Conservation (phyloP, 1,139 yeast genomes). For the Hemisphaericaspora subhashii region DNA sequence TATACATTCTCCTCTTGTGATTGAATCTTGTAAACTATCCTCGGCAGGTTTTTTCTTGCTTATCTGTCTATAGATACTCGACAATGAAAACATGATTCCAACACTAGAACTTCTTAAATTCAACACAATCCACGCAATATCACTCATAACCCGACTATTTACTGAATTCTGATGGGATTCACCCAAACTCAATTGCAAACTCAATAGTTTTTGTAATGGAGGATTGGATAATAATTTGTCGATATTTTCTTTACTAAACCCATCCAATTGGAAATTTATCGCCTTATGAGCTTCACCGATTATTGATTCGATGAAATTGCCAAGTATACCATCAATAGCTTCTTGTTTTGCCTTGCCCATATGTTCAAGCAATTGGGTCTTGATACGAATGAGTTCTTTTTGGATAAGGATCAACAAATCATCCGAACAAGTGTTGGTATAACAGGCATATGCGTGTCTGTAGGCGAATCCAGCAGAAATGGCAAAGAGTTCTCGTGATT, state of each 20-base stretch:
- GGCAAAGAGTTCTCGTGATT: conserved; percentile 34
- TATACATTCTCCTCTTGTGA: conserved; percentile 56
- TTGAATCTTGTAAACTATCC: conserved; percentile 55
- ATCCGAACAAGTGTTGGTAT: conserved; percentile 61
- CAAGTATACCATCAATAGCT: conserved; percentile 23
- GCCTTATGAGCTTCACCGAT: conserved; percentile 69
- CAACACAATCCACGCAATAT: conserved; percentile 66
- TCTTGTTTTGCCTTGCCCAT: conserved; percentile 16
- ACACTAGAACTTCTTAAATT: conserved; percentile 72
- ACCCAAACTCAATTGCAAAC: conserved; percentile 68
- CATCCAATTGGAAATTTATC: conserved; percentile 65
- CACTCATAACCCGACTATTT: conserved; percentile 41
- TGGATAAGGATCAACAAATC: conserved; percentile 62
- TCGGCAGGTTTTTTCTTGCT: conserved; percentile 50
- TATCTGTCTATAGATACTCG: conserved; percentile 58
- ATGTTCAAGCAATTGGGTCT: conserved; percentile 14
- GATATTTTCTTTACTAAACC: conserved; percentile 61
- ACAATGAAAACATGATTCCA: conserved; percentile 71
- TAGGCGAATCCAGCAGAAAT: conserved; percentile 63
- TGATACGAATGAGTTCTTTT: conserved; percentile 38
- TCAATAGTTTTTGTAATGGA: conserved; percentile 64
- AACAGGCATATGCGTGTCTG: conserved; percentile 68
- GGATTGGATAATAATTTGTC: conserved; percentile 73
- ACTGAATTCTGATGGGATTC: conserved; percentile 46
- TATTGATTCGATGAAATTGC: conserved; percentile 43